A percentile compares a stretch with the other conserved stretches of the same genome.
Conservation (phyloP, 208 protist genomes). For the Trypanosoma lewisi region DNA sequence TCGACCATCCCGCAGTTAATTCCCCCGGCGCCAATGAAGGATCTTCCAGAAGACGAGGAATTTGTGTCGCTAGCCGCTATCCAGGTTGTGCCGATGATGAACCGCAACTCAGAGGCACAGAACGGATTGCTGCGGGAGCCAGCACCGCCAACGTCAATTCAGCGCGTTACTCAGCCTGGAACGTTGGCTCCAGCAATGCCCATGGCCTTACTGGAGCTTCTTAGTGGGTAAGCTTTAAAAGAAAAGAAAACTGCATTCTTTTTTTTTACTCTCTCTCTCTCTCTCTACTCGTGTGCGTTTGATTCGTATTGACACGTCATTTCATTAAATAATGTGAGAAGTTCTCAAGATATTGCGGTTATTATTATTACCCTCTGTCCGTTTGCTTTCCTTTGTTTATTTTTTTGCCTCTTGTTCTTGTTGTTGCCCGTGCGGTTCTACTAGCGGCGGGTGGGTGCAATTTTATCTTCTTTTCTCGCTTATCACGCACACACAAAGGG, state of each 20-base stretch:
- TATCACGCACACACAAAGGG: too few relatives aligned
- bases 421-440: too few relatives aligned
- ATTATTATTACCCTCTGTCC: too few relatives aligned
- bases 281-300: too few relatives aligned
- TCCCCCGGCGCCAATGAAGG: slow-evolving; percentile 21
- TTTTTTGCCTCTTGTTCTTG: slow-evolving; percentile 20
- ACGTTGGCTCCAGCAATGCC: slow-evolving; percentile 64
- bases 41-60: slow-evolving; percentile 36
- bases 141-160: slow-evolving; percentile 43
- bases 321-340: too few relatives aligned
- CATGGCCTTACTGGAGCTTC: slow-evolving; percentile 71
- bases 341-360: too few relatives aligned
- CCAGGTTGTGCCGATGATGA: slow-evolving; percentile 42
- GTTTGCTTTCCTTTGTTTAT: neutral
- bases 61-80: slow-evolving; percentile 67
- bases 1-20: slow-evolving; percentile 24
- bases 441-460: too few relatives aligned
- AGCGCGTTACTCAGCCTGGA: slow-evolving; percentile 69
- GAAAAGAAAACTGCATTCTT: too few relatives aligned
- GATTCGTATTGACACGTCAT: too few relatives aligned
- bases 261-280: too few relatives aligned
- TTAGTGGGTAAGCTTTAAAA: slow-evolving; percentile 37
- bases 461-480: too few relatives aligned
- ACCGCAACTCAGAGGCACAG: slow-evolving; percentile 56
- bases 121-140: slow-evolving; percentile 81